Conservation (phyloP, 331 rosid species). For the Pyracantha coccinea region DNA sequence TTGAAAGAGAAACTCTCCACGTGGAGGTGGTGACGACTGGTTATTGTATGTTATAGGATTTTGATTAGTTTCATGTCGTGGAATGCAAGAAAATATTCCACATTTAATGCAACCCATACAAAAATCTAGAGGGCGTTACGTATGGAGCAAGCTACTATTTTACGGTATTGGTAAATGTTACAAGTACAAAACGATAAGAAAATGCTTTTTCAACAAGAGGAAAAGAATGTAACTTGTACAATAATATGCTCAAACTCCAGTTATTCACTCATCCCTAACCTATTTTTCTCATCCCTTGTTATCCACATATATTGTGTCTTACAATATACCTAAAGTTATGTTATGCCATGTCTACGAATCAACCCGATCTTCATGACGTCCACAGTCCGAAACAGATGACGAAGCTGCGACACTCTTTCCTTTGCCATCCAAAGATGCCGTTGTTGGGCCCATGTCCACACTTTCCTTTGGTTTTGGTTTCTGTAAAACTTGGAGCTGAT, state of each 20-base stretch:
- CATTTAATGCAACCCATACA: no score
- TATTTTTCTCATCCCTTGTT: slow-evolving; percentile 14
- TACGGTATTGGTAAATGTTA: neutral
- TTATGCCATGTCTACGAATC: slow-evolving; percentile 7
- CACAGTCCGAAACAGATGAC: slow-evolving; percentile 18
- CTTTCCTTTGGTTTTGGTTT: slow-evolving; percentile 23
- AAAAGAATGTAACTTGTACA: neutral
- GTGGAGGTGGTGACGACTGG: neutral
- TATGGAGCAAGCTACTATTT: neutral
- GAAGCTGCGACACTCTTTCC: slow-evolving; percentile 32
- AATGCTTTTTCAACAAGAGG: neutral
- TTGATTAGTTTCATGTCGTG: no score
- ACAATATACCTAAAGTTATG: slow-evolving; percentile 8
- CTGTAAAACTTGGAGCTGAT: slow-evolving; percentile 52
- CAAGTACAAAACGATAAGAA: neutral
- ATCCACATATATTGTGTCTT: no score
- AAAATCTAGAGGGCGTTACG: no score
- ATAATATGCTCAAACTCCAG: neutral
- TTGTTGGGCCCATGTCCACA: slow-evolving; percentile 11
- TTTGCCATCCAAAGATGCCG: slow-evolving; percentile 29
- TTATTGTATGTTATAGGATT: neutral
- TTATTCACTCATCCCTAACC: neutral
- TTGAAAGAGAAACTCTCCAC: no score
- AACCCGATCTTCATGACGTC: slow-evolving; percentile 14
- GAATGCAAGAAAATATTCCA: neutral